phyloP scores from a whole-genome alignment of 345 rosid genomes.

The Arabis alpina region DNA sequence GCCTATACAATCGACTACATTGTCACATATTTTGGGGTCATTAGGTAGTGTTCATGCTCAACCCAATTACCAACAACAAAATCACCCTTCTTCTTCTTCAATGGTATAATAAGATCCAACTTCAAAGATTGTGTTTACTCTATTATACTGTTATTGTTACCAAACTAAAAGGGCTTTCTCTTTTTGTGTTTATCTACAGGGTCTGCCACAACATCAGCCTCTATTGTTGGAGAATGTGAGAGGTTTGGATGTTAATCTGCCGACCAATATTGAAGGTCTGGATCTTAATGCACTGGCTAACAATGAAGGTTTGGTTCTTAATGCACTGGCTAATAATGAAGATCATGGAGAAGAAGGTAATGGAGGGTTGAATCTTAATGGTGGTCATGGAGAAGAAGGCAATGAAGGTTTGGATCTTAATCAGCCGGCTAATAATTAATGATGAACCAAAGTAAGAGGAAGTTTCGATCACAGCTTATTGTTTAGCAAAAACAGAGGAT shows the following conservation, averaged over 20 bases:
- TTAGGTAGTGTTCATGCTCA: not conserved
- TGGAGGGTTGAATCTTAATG: no score
- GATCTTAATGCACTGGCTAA: no score
- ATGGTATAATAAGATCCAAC: not conserved
- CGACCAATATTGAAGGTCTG: not conserved
- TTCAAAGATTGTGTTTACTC: not conserved
- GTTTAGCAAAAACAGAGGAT: no score
- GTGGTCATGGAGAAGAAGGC: no score
- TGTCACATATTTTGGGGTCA: not conserved
- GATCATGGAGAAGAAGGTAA: no score
- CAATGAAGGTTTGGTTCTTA: not conserved
- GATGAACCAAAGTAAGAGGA: not conserved
- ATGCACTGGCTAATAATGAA: no score
- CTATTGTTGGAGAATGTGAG: not conserved
- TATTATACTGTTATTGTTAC: no score
- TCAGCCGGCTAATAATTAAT: not conserved
- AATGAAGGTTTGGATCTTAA: not conserved
- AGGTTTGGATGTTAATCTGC: conserved; percentile 4
- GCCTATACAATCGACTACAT: not conserved
- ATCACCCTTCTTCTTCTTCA: not conserved
- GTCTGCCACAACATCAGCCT: no score
- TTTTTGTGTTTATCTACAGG: no score
- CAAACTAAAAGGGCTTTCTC: no score
- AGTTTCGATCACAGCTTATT: no score
- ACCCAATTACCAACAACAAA: not conserved